Evolutionary conservation across 805 yeast genomes (phyloP).

Genomic region (Barnettozyma populi): DNA sequence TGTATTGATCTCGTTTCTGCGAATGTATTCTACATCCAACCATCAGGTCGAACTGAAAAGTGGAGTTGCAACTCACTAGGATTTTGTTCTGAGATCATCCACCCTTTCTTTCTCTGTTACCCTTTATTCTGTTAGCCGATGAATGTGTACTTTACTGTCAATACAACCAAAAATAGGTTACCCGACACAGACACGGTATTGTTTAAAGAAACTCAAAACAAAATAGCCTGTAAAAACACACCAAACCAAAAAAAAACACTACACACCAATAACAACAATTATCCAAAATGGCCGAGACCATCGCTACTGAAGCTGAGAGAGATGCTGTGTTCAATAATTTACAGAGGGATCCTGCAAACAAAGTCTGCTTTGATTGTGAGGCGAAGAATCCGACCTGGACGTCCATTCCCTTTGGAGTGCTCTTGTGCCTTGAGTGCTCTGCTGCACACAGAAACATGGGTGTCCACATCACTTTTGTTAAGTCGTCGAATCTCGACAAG

Average conservation of each 20-base stretch:
- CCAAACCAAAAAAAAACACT: neutral
- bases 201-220: neutral
- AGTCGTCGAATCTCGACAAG: conserved; percentile 85
- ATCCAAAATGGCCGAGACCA: conserved; percentile 16
- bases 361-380: conserved; percentile 88
- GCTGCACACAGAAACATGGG: conserved; percentile 95
- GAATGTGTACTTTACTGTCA: no score
- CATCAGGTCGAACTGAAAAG: no score
- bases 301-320: conserved; percentile 20
- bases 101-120: no score
- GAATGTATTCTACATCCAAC: no score
- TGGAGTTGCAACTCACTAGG: no score
- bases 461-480: conserved; percentile 92
- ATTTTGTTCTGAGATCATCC: no score
- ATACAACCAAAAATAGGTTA: neutral
- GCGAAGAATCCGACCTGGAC: conserved; percentile 98
- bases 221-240: neutral
- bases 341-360: conserved; percentile 61
- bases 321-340: conserved; percentile 20
- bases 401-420: conserved; percentile 91
- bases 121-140: no score
- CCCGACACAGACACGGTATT: neutral
- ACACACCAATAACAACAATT: neutral
- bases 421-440: conserved; percentile 90
- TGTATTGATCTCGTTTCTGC: no score